Conservation (phyloP, 108 stramenopile species). For the Nannochloropsis oceanica region DNA sequence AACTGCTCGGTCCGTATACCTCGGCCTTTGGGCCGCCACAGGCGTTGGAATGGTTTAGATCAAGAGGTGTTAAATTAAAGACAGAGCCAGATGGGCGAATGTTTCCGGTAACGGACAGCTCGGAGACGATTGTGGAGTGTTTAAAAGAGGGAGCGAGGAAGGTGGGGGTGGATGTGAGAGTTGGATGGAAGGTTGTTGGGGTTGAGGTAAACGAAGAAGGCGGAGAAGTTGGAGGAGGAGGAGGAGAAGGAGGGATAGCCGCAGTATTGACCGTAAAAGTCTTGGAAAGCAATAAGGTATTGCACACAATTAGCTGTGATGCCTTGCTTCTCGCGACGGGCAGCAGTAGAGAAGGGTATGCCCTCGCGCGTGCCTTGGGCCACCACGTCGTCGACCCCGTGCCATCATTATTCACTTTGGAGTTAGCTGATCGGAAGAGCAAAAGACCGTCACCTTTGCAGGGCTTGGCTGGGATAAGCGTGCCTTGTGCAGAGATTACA, state of each 20-base stretch:
- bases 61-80: constrained; percentile 67
- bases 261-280: neutral
- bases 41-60: constrained; percentile 66
- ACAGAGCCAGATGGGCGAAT: constrained; percentile 82
- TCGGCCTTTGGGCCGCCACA: constrained; percentile 59
- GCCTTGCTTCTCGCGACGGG: constrained; percentile 80
- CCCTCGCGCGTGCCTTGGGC: constrained; percentile 57
- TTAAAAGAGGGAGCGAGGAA: constrained; percentile 46
- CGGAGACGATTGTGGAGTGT: constrained; percentile 68
- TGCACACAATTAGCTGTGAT: constrained; percentile 32
- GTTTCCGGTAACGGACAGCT: constrained; percentile 74
- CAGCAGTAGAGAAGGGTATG: constrained; percentile 61
- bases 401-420: constrained; percentile 79
- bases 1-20: constrained; percentile 56
- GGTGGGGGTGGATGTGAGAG: constrained; percentile 47
- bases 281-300: neutral
- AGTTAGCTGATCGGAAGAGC: constrained; percentile 7
- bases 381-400: constrained; percentile 57
- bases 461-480: neutral
- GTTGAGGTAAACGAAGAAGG: neutral
- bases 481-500: neutral
- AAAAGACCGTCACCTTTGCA: neutral
- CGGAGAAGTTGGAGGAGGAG: too few relatives aligned
- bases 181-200: neutral
- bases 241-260: neutral